Evolutionary conservation across 169 alveolate genomes (phyloP), one percentile per base, ranked within the genome.

Genomic region (Cryptosporidium tyzzeri): DNA sequence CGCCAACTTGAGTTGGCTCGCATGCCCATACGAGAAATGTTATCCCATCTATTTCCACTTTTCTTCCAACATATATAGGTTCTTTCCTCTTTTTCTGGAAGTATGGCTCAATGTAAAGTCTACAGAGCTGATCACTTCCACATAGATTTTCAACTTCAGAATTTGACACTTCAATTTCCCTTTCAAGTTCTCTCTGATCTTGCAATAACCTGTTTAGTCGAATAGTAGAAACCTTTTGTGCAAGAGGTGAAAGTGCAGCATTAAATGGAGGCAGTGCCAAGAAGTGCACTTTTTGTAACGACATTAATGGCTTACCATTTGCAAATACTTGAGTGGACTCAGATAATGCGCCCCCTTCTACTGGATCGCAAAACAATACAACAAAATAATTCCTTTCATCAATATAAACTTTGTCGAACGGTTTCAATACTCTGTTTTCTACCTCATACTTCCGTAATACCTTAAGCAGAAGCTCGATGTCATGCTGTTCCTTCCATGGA

Each of bases 181-280:
- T 48, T 2, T 45, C 41, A 3, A 35, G 21, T 31, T 80, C 73
- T 37, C 74, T 33, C 0, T 59, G 70, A 21, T 80, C 89, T 16
- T 80, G 73, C 1, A 62, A 21, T 16, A 23, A 12, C 12, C 89
- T 59, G 21, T 80, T 80, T 3, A 80, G 50, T 7, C 89, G 75
- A 62, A 65, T 80, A 14, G 75, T 80, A 2, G 89, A 48, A 23
- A 80, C 89, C n/a, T 65, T 80, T 41, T 80, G 89, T 35, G 89
- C 89, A 18, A 80, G 51, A 0, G 89, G 74, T n/a, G 89, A 80
- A 3, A 65, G 29, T 16, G 89, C 73, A 62, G 89, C 89, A 41
- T 80, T 80, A 80, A 80, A 80, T 48, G 89, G 89, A 18, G 89
- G 89, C 14, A 80, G 45, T 26, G 89, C 89, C 31, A 80, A 31